A percentile compares a stretch with the other conserved stretches of the same genome.
These are phyloP conservation scores for Talaromyces stipitatus DNA, from an alignment of 495 filamentous ascomycete genomes.

Conservation along the genomic window DNA sequence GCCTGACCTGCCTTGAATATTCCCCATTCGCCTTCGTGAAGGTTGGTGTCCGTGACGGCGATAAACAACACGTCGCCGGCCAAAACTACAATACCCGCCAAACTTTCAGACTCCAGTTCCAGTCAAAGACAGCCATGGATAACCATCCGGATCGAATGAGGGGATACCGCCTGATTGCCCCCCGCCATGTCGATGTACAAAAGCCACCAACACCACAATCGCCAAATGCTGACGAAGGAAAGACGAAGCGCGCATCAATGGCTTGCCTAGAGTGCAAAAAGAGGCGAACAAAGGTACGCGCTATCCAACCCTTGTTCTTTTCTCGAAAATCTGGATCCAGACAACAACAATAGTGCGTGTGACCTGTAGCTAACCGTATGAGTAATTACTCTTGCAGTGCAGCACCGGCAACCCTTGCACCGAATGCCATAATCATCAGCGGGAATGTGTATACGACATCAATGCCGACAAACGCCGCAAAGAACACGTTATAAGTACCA, in stretches of 20 bases:
- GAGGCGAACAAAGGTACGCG: constrained; percentile 32
- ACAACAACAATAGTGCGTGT: background rate
- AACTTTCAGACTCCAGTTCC: background rate
- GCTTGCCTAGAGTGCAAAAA: constrained; percentile 37
- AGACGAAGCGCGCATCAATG: constrained; percentile 32
- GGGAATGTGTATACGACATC: constrained; percentile 33
- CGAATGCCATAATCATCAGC: constrained; percentile 28
- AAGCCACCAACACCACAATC: background rate
- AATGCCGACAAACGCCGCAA: constrained; percentile 35
- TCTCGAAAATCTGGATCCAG: background rate
- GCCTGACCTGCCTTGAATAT: background rate
- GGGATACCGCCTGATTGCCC: constrained; percentile 2
- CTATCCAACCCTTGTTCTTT: constrained; percentile 4
- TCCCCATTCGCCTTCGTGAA: background rate
- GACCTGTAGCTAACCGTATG: background rate
- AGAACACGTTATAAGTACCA: constrained; percentile 13
- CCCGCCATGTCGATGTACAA: constrained; percentile 1
- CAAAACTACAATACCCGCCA: background rate
- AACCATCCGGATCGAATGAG: background rate
- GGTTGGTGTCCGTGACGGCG: background rate
- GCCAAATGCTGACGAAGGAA: constrained; percentile 20
- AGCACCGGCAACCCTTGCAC: constrained; percentile 22
- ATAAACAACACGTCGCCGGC: background rate
- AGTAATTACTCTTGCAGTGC: constrained; percentile 16
- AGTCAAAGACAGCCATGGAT: background rate